Percentiles rank a stretch among this genome's conserved stretches.
Evolutionary conservation across 768 basidiomycete species (phyloP).

Genomic region (Boletus huronensis): DNA sequence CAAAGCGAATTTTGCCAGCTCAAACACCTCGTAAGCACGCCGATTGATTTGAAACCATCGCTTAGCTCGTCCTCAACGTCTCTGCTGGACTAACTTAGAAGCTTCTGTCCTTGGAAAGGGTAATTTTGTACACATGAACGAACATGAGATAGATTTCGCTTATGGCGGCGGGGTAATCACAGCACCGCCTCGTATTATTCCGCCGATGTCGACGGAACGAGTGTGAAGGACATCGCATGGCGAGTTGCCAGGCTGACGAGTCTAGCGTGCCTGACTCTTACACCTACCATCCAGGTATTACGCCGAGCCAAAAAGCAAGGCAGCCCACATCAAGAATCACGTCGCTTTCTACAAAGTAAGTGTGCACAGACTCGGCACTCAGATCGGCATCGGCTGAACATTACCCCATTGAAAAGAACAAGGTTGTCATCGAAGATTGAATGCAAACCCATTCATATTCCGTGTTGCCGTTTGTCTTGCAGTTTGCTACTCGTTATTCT

Average conservation of each 20-base stretch:
- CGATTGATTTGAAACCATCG: background rate
- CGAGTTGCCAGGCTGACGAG: conserved; percentile 27
- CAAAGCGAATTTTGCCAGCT: conserved; percentile 43
- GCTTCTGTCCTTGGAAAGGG: conserved; percentile 74
- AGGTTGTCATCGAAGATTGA: conserved; percentile 21
- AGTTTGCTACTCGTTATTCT: background rate
- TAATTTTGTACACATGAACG: conserved; percentile 27
- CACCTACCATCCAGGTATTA: conserved; percentile 54
- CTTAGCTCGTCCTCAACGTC: conserved; percentile 1
- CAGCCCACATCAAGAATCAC: conserved; percentile 58
- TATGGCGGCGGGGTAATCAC: conserved; percentile 3
- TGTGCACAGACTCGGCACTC: background rate
- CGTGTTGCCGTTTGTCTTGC: background rate
- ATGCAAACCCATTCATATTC: no score
- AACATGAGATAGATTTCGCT: background rate
- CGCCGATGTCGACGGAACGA: conserved; percentile 45
- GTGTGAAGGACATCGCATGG: conserved; percentile 65
- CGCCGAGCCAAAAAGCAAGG: conserved; percentile 51
- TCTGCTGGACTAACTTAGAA: conserved; percentile 31
- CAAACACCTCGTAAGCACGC: conserved; percentile 47
- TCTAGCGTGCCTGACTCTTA: background rate
- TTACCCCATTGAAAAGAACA: conserved; percentile 15
- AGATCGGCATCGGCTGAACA: background rate
- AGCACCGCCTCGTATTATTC: conserved; percentile 69
- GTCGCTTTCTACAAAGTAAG: conserved; percentile 78